Percentiles rank a stretch among this genome's conserved stretches.
Conservation (phyloP, 352 stramenopile species). For the Thraustochytrium sp. region DNA sequence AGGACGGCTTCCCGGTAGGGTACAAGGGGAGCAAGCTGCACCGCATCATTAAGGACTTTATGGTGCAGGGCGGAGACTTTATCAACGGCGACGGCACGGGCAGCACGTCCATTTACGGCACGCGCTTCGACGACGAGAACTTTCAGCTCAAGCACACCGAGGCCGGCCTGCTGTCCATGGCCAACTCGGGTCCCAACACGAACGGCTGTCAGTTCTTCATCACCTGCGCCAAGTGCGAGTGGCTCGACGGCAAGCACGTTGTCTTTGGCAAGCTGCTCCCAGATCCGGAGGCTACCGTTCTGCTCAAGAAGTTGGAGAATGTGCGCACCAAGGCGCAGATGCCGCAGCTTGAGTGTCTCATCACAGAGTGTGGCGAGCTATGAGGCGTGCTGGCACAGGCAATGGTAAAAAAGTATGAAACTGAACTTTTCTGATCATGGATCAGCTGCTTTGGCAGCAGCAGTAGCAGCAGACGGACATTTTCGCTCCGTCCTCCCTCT, state of each 20-base stretch:
- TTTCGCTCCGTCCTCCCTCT: neutral
- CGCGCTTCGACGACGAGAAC: slow-evolving; percentile 96
- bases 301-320: slow-evolving; percentile 77
- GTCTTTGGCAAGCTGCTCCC: slow-evolving; percentile 90
- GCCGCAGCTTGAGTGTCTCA: neutral
- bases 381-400: too few relatives aligned
- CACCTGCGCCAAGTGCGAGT: slow-evolving; percentile 66
- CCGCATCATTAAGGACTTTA: slow-evolving; percentile 95
- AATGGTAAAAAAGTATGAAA: neutral
- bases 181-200: slow-evolving; percentile 87
- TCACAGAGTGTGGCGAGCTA: slow-evolving; percentile 24
- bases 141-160: slow-evolving; percentile 73
- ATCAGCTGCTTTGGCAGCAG: too few relatives aligned
- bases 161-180: slow-evolving; percentile 91
- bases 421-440: neutral
- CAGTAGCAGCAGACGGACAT: too few relatives aligned
- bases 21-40: slow-evolving; percentile 97
- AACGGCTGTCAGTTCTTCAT: slow-evolving; percentile 82
- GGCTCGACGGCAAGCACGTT: slow-evolving; percentile 97
- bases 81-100: slow-evolving; percentile 82
- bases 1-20: slow-evolving; percentile 68
- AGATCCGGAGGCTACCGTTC: slow-evolving; percentile 55
- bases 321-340: slow-evolving; percentile 51
- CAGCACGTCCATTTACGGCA: slow-evolving; percentile 82
- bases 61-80: slow-evolving; percentile 93